phyloP scores from a whole-genome alignment of 345 rosid species.

The Populus nigra region DNA sequence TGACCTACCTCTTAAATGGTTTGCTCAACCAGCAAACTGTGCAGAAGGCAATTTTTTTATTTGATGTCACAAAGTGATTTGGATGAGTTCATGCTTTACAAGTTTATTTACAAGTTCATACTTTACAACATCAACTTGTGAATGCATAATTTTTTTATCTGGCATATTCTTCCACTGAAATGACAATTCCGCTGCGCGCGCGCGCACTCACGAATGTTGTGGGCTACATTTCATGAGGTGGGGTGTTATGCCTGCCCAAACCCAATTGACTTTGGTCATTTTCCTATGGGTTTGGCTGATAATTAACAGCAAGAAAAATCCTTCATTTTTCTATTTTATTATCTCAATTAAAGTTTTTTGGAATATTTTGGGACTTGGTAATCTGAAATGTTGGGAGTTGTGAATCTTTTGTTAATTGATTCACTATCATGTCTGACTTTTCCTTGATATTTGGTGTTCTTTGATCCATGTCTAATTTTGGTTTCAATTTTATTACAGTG shows the following conservation, averaged over 20 bases:
- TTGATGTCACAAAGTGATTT: neutral
- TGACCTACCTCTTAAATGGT: neutral
- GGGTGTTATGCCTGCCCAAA: neutral
- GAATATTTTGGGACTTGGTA: neutral
- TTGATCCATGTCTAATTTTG: slow-evolving; percentile 15
- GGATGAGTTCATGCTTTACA: neutral
- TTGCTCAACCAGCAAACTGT: neutral
- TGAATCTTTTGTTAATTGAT: neutral
- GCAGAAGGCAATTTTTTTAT: neutral
- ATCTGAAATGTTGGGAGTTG: neutral
- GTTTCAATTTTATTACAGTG: slow-evolving; percentile 47
- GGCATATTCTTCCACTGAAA: neutral
- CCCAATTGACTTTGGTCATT: neutral
- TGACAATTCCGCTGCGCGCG: neutral
- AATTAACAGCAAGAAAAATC: neutral
- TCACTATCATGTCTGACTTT: neutral
- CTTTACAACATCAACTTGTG: neutral
- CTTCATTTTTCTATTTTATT: neutral
- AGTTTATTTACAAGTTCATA: neutral
- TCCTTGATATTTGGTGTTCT: neutral
- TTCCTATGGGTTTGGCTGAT: neutral
- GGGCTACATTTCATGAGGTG: neutral
- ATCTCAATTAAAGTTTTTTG: neutral
- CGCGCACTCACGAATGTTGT: neutral
- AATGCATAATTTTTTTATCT: neutral